Evolutionary conservation across 2,329 filamentous ascomycete genomes (phyloP).

Genomic region (Curvularia eragrostidis): DNA sequence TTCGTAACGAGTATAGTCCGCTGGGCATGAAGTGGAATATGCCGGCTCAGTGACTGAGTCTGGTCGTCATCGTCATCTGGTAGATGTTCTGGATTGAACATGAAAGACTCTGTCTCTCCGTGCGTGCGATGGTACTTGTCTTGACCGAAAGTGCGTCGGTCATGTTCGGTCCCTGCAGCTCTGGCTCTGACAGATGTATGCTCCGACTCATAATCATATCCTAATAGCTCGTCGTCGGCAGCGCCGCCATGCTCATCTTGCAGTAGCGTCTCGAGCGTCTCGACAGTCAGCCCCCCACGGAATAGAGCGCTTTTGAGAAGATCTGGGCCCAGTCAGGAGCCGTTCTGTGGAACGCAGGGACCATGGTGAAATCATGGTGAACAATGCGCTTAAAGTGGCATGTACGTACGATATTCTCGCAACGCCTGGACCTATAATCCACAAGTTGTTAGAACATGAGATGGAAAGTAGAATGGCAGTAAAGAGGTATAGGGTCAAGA

Average conservation of each 20-base stretch:
- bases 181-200: constrained; percentile 20
- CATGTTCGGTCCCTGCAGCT: constrained; percentile 15
- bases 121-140: constrained; percentile 26
- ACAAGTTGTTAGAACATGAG: constrained; percentile 8
- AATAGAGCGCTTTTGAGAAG: constrained; percentile 57
- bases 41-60: constrained; percentile 8
- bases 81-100: constrained; percentile 12
- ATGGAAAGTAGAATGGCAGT: neutral
- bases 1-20: constrained; percentile 70
- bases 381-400: neutral
- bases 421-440: constrained; percentile 48
- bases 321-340: constrained; percentile 40
- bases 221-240: constrained; percentile 21
- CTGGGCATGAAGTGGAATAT: constrained; percentile 42
- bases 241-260: constrained; percentile 34
- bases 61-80: constrained; percentile 19
- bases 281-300: constrained; percentile 57
- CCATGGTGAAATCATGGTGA: neutral
- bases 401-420: constrained; percentile 62
- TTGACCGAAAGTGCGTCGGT: constrained; percentile 20
- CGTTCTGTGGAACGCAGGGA: neutral
- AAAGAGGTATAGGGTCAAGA: too few relatives aligned
- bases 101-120: constrained; percentile 25
- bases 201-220: constrained; percentile 25
- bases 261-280: constrained; percentile 59